A percentile compares a stretch with the other conserved stretches of the same genome.
These are phyloP conservation scores for Diplodia sapinea DNA, from an alignment of 2,329 filamentous ascomycete species.

Conservation along the genomic window DNA sequence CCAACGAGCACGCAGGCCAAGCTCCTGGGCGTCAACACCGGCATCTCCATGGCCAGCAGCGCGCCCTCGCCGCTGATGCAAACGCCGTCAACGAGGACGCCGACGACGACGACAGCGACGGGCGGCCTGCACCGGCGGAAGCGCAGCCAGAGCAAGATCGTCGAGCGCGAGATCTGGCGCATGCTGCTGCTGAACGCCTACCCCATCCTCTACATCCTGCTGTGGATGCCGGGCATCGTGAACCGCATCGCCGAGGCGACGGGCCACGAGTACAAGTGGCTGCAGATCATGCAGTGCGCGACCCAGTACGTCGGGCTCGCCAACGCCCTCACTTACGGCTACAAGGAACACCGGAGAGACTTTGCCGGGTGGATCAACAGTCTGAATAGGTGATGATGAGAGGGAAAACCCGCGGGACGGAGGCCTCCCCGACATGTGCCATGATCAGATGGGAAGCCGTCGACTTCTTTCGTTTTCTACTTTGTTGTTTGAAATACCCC, in stretches of 20 bases:
- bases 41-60: background rate
- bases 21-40: conserved; percentile 18
- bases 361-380: conserved; percentile 20
- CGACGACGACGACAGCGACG: background rate
- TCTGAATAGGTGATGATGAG: background rate
- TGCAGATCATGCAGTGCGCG: conserved; percentile 36
- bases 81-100: background rate
- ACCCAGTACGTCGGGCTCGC: conserved; percentile 39
- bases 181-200: conserved; percentile 46
- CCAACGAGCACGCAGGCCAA: background rate
- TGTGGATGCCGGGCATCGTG: conserved; percentile 45
- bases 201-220: conserved; percentile 43
- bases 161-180: conserved; percentile 37
- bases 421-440: background rate
- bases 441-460: background rate
- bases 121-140: background rate
- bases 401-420: background rate
- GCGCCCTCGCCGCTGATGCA: background rate
- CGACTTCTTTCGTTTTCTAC: background rate
- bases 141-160: conserved; percentile 32
- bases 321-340: conserved; percentile 37
- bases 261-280: conserved; percentile 32
- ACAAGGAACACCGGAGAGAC: conserved; percentile 34
- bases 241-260: conserved; percentile 37
- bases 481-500: background rate